Evolutionary conservation across 352 stramenopile species (phyloP).

Genomic region (Phytophthora cryptogea): DNA sequence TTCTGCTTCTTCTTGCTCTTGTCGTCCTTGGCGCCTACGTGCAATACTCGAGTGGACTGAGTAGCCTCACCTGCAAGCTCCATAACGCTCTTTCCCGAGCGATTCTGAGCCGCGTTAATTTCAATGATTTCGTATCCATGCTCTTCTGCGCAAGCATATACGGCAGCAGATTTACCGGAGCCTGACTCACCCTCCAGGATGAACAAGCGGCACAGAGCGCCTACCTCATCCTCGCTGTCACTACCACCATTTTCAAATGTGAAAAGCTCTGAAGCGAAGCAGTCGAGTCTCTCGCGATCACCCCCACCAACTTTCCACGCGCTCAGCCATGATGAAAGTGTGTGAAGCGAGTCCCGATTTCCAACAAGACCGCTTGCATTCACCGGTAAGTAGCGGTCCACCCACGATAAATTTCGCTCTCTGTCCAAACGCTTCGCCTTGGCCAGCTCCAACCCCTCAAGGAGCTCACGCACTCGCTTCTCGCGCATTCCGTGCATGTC

Average conservation of each 20-base stretch:
- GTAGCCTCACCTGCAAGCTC: slow-evolving; percentile 85
- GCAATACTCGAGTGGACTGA: slow-evolving; percentile 78
- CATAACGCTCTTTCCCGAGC: slow-evolving; percentile 67
- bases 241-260: slow-evolving; percentile 66
- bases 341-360: slow-evolving; percentile 63
- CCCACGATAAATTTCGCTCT: slow-evolving; percentile 59
- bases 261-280: slow-evolving; percentile 68
- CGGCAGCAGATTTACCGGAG: slow-evolving; percentile 75
- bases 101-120: slow-evolving; percentile 82
- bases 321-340: slow-evolving; percentile 71
- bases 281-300: slow-evolving; percentile 46
- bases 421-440: slow-evolving; percentile 51
- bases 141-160: slow-evolving; percentile 82
- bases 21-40: slow-evolving; percentile 40
- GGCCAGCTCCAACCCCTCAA: slow-evolving; percentile 49
- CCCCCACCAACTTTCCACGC: slow-evolving; percentile 71
- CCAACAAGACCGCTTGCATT: slow-evolving; percentile 65
- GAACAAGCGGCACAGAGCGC: slow-evolving; percentile 69
- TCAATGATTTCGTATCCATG: slow-evolving; percentile 86
- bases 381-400: slow-evolving; percentile 70
- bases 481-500: slow-evolving; percentile 57
- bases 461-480: slow-evolving; percentile 57
- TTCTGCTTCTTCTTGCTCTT: slow-evolving; percentile 57
- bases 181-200: slow-evolving; percentile 75
- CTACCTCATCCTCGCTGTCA: slow-evolving; percentile 59